Base-by-base conservation (phyloP, 495 filamentous ascomycete genomes). In the Pseudomonodictys pantanalensis region DNA sequence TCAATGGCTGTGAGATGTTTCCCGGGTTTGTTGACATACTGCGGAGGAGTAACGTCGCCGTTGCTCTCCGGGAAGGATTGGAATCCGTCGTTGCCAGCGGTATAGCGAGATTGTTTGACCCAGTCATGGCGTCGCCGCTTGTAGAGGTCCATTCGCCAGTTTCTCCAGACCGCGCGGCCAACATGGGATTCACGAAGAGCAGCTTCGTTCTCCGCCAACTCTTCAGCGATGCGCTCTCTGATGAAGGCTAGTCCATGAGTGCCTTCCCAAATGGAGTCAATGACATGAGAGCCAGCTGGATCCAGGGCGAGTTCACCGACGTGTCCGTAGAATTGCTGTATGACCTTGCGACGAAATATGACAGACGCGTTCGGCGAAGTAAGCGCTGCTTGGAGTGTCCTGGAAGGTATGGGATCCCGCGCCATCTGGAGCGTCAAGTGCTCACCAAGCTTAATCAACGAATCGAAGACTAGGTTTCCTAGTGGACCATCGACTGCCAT, bases 111-210 rank as follows among this genome's bases (percentile, higher is more conserved):
- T 72, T 83, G 83, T 20, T 75, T 72, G 25, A 85, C 79, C 90
- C 90, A 95, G 32, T 91, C 87, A 20, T 73, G 77, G 35, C 83
- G 73, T 46, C 82, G 76, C 44, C 83, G 75, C 62, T 86, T 88
- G 73, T 86, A 97, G 22, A 92, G 68, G 72, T 97, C 93, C 75
- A 96, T 91, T 51, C 79, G 82, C 95, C 93, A 98, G 59, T 93
- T 89, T 52, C 86, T 77, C 92, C 91, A 97, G 10, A 95, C 89
- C 2, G 85, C 87, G 5, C 91, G 76, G 2, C 93, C 93, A 23
- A 86, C 77, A 62, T 81, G 86, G 0, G 84, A 86, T 56, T 90
- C 86, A 22, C 91, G 80, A 17, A 98, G 75, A 10, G 77, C 69
- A 29, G 77, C 62, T 69, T 96, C 92, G 55, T 78, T 73, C 44